These are phyloP conservation scores for Podaxis sp. DNA, from an alignment of 768 basidiomycete species.

Conservation along the genomic window DNA sequence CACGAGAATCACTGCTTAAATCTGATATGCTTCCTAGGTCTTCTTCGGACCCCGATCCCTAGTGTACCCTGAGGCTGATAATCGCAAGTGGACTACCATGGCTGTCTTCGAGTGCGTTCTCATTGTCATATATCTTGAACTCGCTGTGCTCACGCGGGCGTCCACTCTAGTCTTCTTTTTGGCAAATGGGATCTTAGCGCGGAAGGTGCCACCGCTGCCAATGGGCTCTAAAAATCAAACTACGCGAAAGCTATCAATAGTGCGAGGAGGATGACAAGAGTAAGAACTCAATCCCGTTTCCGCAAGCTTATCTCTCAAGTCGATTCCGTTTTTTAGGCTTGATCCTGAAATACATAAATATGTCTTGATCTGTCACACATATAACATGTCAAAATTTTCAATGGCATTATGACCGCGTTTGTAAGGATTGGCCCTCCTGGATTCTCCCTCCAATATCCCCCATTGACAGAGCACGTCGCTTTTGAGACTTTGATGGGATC, in stretches of 20 bases:
- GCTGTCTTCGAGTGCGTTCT: conserved; percentile 79
- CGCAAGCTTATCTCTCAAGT: no score
- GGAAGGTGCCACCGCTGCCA: neutral
- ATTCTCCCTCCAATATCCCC: no score
- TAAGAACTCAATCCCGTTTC: neutral
- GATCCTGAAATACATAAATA: no score
- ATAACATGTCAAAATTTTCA: no score
- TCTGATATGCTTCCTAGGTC: conserved; percentile 45
- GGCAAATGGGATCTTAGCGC: conserved; percentile 44
- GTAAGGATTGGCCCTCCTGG: no score
- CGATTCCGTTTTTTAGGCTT: no score
- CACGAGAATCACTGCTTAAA: neutral
- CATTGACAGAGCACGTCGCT: no score
- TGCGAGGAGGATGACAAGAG: neutral
- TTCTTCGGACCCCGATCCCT: conserved; percentile 92
- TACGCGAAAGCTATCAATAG: neutral
- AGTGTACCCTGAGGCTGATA: conserved; percentile 93
- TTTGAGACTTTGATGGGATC: no score
- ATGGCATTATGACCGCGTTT: no score
- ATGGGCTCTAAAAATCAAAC: neutral
- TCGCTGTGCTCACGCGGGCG: neutral
- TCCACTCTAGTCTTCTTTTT: conserved; percentile 36
- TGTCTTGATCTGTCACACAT: no score
- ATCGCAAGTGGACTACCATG: conserved; percentile 97
- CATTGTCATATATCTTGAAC: conserved; percentile 16